A percentile compares a stretch with the other conserved stretches of the same genome.
Evolutionary conservation across 257 asterid genomes (phyloP).

Genomic region (Solanum corneliomulleri): DNA sequence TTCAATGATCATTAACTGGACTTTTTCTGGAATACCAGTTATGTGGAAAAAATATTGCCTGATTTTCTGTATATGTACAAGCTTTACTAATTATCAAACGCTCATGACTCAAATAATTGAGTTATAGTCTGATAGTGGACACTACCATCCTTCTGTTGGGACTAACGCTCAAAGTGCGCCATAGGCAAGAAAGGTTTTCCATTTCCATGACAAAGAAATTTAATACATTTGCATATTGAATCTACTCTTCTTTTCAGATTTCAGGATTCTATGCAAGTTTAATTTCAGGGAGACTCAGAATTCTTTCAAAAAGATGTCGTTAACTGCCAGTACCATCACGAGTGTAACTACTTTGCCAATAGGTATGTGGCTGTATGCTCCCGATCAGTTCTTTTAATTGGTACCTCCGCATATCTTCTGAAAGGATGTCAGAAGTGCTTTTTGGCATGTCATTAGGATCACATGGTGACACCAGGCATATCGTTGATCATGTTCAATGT

Average conservation of each 20-base stretch:
- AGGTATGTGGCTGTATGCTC: constrained; percentile 11
- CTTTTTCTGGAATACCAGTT: background rate
- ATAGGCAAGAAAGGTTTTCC: background rate
- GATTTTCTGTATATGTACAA: background rate
- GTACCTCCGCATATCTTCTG: background rate
- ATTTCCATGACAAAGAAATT: background rate
- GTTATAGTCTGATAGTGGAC: background rate
- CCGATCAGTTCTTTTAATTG: background rate
- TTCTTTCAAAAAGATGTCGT: constrained; percentile 17
- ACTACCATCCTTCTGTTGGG: background rate
- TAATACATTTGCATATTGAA: background rate
- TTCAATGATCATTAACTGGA: background rate
- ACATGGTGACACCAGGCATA: background rate
- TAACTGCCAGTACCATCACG: constrained; percentile 15
- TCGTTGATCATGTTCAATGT: background rate
- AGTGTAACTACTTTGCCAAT: constrained; percentile 15
- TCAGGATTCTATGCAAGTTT: background rate
- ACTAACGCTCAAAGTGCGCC: background rate
- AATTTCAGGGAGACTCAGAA: background rate
- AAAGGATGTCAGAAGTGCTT: background rate
- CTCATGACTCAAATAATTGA: background rate
- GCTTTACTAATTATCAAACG: background rate
- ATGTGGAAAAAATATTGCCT: background rate
- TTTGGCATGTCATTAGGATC: background rate
- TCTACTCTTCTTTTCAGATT: background rate